Evolutionary conservation across 768 basidiomycete genomes (phyloP).

Genomic region (Lactarius vividus): DNA sequence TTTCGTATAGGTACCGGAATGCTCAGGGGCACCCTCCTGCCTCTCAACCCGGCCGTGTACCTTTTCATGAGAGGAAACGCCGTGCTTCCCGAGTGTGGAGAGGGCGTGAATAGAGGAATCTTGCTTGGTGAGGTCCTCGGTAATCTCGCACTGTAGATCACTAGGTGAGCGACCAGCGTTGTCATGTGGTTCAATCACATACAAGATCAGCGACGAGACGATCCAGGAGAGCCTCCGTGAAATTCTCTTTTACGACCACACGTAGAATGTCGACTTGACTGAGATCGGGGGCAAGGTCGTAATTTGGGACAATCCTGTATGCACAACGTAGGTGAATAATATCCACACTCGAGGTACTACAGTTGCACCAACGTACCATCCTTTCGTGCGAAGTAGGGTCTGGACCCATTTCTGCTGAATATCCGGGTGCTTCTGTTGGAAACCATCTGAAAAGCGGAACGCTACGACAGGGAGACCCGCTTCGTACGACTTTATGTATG

Average conservation of each 20-base stretch:
- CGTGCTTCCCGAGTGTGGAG: conserved; percentile 37
- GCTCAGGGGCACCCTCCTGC: conserved; percentile 42
- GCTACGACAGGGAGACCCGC: conserved; percentile 54
- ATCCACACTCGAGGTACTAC: neutral
- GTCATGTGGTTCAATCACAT: conserved; percentile 31
- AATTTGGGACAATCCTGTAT: conserved; percentile 55
- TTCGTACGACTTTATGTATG: conserved; percentile 39
- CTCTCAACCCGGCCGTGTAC: conserved; percentile 41
- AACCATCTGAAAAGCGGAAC: conserved; percentile 54
- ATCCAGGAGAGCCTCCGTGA: conserved; percentile 47
- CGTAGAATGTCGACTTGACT: conserved; percentile 56
- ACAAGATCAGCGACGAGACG: conserved; percentile 68
- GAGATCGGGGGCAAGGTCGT: conserved; percentile 53
- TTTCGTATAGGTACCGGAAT: conserved; percentile 66
- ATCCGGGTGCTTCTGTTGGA: conserved; percentile 50
- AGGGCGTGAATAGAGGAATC: conserved; percentile 53
- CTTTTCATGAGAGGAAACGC: conserved; percentile 38
- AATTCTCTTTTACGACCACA: conserved; percentile 57
- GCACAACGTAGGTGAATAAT: neutral
- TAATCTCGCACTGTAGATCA: conserved; percentile 53
- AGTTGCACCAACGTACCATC: conserved; percentile 36
- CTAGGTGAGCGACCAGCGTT: conserved; percentile 1
- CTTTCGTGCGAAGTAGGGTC: conserved; percentile 44
- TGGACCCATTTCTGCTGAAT: conserved; percentile 61
- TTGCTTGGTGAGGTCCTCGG: conserved; percentile 50